A percentile compares a stretch with the other conserved stretches of the same genome.
These are phyloP conservation scores for Alternaria sp. DNA, from an alignment of 2,329 filamentous ascomycete species.

Conservation along the genomic window DNA sequence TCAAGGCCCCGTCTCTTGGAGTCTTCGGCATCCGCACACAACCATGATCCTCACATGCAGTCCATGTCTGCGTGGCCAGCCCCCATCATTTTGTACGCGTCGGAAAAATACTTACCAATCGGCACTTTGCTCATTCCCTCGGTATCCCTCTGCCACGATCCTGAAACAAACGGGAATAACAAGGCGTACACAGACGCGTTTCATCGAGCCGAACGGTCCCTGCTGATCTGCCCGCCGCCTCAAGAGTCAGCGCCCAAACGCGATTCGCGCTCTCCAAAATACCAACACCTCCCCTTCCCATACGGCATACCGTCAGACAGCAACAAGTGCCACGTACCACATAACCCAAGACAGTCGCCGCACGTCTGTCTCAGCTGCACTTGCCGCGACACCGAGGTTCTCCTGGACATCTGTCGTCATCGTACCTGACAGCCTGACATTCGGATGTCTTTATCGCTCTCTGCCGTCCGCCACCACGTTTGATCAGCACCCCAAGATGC, in stretches of 20 bases:
- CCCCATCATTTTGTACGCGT: background rate
- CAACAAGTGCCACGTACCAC: slow-evolving; percentile 8
- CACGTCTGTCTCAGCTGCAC: slow-evolving; percentile 18
- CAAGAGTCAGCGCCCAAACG: slow-evolving; percentile 14
- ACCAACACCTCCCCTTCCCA: slow-evolving; percentile 3
- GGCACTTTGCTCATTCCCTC: slow-evolving; percentile 4
- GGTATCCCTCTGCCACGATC: slow-evolving; percentile 17
- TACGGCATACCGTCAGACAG: slow-evolving; percentile 15
- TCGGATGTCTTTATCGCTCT: background rate
- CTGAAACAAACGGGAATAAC: slow-evolving; percentile 34
- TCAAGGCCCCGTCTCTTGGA: background rate
- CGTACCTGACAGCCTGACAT: background rate
- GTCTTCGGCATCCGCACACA: background rate
- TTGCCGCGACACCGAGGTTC: slow-evolving; percentile 1
- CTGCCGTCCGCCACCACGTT: slow-evolving; percentile 6
- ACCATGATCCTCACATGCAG: background rate
- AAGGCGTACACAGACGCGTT: slow-evolving; percentile 28
- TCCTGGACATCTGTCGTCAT: slow-evolving; percentile 5
- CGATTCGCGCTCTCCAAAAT: slow-evolving; percentile 15
- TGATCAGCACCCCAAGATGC: slow-evolving; percentile 7
- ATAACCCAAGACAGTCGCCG: slow-evolving; percentile 7
- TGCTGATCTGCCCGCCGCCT: slow-evolving; percentile 21
- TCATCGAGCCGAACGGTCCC: slow-evolving; percentile 33
- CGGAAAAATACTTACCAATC: slow-evolving; percentile 6
- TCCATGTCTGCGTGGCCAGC: background rate